Base-by-base conservation (phyloP, 2,329 filamentous ascomycete species). In the Colletotrichum eremochloae region DNA sequence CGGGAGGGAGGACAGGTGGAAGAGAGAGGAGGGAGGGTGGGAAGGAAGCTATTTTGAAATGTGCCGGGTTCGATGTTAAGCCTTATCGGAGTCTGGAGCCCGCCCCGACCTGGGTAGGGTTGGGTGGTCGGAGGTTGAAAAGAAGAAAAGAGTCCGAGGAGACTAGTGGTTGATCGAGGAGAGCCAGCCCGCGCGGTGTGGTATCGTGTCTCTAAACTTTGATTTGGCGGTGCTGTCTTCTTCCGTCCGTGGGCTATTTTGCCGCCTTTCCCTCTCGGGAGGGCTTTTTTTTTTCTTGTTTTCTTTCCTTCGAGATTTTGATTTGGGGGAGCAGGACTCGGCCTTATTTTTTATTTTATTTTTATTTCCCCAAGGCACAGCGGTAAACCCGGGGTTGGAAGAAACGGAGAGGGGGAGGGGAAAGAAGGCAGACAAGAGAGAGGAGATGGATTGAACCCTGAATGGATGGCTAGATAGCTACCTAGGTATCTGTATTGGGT, bases 181-280 rank as follows among this genome's bases (percentile, higher is more conserved):
- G 29, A 33, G 40, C 53, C 53, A 44, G 44, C 7, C 55, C 46
- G 29, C 29, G 53, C 42, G 20, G 24, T 46, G n/a, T 65, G 8
- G 42, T 69, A 42, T 53, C 38, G 53, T 63, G 61, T 63, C 67
- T 68, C 62, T 15, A 18, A 8, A 15, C 38, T 52, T 68, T 31
- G 57, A 33, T 33, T 63, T 56, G 48, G 36, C 14, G 5, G 20
- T 46, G 33, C 38, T 24, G 36, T 8, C 12, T n/a, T 33, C 29
- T 46, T 55, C 14, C 56, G 40, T 42, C 40, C n/a, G 31, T 55
- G 15, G 14, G 38, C 5, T 55, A 18, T 40, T 40, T 11, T 40
- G 7, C 38, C 38, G 7, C 9, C 38, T 40, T 40, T 11, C 38
- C 38, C 38, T 40, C 2, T 40, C 38, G 38, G 38, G 2, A 9